Base-by-base conservation (phyloP, 2,329 filamentous ascomycete genomes). In the Orbilia oligospora region DNA sequence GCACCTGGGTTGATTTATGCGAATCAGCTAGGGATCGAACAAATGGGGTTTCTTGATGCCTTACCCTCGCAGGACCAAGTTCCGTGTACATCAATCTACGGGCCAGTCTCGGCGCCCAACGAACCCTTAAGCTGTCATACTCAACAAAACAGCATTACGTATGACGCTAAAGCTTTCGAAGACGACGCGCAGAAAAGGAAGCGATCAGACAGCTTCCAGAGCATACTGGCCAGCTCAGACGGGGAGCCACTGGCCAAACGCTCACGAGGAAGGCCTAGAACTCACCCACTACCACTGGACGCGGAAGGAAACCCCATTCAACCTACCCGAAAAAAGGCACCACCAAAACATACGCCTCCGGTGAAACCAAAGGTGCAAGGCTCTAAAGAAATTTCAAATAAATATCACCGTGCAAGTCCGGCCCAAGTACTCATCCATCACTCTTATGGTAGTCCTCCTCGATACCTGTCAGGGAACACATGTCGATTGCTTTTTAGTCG, bases 341-440 rank as follows among this genome's bases (percentile, higher is more conserved):
- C 53, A 3, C 53, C 24, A 33, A n/a, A 55, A 55, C 27, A 30
- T 30, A 30, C 3, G 27, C 3, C 27, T 6, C 27, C 3, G 27
- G 3, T 6, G 3, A 30, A 6, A 3, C 27, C 27, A 6, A 30
- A 30, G 3, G 27, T 3, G 6, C 27, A 6, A 30, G 27, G 3
- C 6, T 30, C 27, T 6, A 30, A 30, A 30, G 27, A 55, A 16
- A 0, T 20, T 4, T 27, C 30, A 38, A 20, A 2, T 22, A 56
- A 56, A 56, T 36, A 56, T 16, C 16, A 56, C n/a, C 53, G 16
- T 9, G 4, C 53, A 16, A 55, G 49, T 8, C 16, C 53, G 9
- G 53, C 53, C 8, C 53, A 56, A 14, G 16, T 56, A 5, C 16
- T 38, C 8, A 56, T 56, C 27, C 14, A 56, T 22, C 53, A 56